A percentile compares a stretch with the other conserved stretches of the same genome.
Evolutionary conservation across 2,329 filamentous ascomycete genomes (phyloP).

Genomic region (Hypoxylon sp.): DNA sequence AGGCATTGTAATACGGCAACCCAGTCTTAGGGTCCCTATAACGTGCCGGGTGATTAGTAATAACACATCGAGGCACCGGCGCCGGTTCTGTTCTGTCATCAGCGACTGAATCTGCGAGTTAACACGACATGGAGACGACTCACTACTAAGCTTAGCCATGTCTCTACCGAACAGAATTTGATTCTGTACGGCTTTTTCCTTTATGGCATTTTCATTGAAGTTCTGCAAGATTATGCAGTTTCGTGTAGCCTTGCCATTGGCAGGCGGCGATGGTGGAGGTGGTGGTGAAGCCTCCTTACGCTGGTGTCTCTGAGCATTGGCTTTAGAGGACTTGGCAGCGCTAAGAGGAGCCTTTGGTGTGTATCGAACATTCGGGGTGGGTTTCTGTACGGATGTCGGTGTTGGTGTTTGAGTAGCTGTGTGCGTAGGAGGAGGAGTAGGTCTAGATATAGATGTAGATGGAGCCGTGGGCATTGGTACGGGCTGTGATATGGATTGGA

Average conservation of each 20-base stretch:
- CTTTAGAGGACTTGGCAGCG: conserved; percentile 44
- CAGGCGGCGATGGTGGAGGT: conserved; percentile 53
- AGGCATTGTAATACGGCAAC: conserved; percentile 82
- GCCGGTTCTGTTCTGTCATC: conserved; percentile 62
- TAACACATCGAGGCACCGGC: conserved; percentile 76
- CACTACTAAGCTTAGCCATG: conserved; percentile 71
- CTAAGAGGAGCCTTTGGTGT: conserved; percentile 44
- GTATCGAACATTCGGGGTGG: conserved; percentile 31
- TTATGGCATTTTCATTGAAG: conserved; percentile 70
- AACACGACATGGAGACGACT: conserved; percentile 46
- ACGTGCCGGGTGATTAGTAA: conserved; percentile 84
- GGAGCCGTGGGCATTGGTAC: conserved; percentile 23
- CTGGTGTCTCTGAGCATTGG: conserved; percentile 48
- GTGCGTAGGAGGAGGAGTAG: conserved; percentile 28
- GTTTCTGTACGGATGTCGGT: conserved; percentile 25
- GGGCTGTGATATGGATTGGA: conserved; percentile 27
- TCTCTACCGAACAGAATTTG: conserved; percentile 72
- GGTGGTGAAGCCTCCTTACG: conserved; percentile 49
- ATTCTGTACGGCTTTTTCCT: conserved; percentile 70
- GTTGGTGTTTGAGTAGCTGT: conserved; percentile 35
- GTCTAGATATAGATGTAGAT: conserved; percentile 20
- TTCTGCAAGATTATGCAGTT: conserved; percentile 73
- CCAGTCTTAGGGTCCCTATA: conserved; percentile 90
- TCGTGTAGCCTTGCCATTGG: conserved; percentile 68
- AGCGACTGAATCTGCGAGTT: conserved; percentile 26